Conservation (phyloP, 1,284 basidiomycete genomes). For the Mycena sp. region DNA sequence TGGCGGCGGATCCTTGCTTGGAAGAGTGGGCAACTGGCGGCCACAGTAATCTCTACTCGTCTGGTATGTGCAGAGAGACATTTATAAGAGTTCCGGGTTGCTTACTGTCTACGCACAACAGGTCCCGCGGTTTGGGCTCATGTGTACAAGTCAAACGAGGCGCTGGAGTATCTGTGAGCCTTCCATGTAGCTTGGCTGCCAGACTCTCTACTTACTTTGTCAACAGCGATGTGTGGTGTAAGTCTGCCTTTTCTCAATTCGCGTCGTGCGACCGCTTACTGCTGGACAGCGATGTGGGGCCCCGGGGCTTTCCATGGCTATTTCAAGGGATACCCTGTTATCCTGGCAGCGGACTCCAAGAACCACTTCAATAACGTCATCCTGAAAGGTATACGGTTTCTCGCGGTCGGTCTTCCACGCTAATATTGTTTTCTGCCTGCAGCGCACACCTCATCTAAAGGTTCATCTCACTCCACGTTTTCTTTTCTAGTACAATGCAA, state of each 20-base stretch:
- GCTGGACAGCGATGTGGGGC: constrained; percentile 20
- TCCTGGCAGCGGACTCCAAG: constrained; percentile 26
- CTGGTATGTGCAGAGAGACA: constrained; percentile 25
- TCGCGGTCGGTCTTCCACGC: neutral
- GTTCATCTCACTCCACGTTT: constrained; percentile 20
- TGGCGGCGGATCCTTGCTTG: constrained; percentile 38
- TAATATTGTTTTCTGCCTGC: constrained; percentile 32
- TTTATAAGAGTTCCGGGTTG: neutral
- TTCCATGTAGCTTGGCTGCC: too few species aligned
- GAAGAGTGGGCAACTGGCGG: constrained; percentile 32
- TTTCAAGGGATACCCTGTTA: constrained; percentile 19
- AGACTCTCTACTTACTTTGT: too few species aligned
- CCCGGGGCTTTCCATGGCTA: constrained; percentile 22
- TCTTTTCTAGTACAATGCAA: neutral
- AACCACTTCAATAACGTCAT: constrained; percentile 37
- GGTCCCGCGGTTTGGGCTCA: constrained; percentile 31
- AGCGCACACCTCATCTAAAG: constrained; percentile 40
- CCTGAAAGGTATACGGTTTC: constrained; percentile 4
- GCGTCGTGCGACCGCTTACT: neutral
- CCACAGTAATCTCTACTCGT: constrained; percentile 40
- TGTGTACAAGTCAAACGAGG: constrained; percentile 27
- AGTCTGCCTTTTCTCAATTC: neutral
- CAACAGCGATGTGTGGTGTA: constrained; percentile 24
- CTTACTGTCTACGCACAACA: constrained; percentile 14
- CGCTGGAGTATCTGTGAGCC: constrained; percentile 20